Evolutionary conservation across 257 asterid species (phyloP).

Genomic region (Verbena officinalis): DNA sequence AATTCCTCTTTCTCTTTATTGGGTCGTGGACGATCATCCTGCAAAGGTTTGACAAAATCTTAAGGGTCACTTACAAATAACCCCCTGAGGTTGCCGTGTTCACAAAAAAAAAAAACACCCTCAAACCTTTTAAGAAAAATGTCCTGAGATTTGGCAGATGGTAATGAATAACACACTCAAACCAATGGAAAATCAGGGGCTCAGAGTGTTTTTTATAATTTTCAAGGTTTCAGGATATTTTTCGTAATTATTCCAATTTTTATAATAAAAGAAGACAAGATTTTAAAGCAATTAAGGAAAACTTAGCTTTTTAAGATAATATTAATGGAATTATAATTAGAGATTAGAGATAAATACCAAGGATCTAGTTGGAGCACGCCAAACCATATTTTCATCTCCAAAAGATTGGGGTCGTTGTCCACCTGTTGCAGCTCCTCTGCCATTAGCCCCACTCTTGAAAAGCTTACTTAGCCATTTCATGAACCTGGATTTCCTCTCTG

Average conservation of each 20-base stretch:
- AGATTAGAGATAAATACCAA: slow-evolving; percentile 43
- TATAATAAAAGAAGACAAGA: no score
- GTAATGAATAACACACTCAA: no score
- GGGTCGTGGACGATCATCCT: slow-evolving; percentile 77
- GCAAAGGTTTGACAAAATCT: slow-evolving; percentile 35
- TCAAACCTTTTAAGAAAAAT: no score
- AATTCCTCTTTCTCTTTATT: slow-evolving; percentile 76
- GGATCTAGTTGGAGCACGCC: slow-evolving; percentile 75
- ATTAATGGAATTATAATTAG: not conserved
- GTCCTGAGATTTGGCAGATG: no score
- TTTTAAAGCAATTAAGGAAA: not conserved
- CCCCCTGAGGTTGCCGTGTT: no score
- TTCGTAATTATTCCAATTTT: no score
- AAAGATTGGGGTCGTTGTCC: slow-evolving; percentile 42
- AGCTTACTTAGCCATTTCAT: slow-evolving; percentile 66
- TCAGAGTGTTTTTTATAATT: no score
- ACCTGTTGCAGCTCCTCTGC: slow-evolving; percentile 20
- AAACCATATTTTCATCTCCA: slow-evolving; percentile 83
- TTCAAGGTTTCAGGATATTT: no score
- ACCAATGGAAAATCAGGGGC: no score
- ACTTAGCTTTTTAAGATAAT: not conserved
- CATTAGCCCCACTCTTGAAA: slow-evolving; percentile 20
- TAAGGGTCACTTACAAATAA: no score
- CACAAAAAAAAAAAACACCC: no score
- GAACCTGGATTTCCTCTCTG: slow-evolving; percentile 87